Percentiles rank a stretch among this genome's conserved stretches.
phyloP scores from a whole-genome alignment of 108 stramenopile species.

The Phaeodactylum tricornutum region DNA sequence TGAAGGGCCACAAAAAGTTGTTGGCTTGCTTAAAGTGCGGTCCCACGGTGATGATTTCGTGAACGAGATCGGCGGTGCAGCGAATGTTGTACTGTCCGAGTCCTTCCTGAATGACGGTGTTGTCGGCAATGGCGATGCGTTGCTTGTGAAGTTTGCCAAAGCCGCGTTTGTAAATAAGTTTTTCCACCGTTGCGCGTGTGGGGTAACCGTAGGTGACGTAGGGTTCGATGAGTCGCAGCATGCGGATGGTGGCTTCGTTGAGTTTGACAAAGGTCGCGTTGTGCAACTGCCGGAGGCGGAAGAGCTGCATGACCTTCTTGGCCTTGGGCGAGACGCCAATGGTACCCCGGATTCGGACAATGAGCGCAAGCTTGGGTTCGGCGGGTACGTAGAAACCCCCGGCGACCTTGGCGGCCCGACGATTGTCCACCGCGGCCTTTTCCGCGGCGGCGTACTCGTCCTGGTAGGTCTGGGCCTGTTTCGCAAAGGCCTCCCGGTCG shows the following conservation, averaged over 20 bases:
- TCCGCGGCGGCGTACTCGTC: conserved; percentile 87
- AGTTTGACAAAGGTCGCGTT: conserved; percentile 98
- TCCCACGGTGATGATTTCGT: conserved; percentile 96
- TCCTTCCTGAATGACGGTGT: conserved; percentile 87
- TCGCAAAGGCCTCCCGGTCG: conserved; percentile 72
- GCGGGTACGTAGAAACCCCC: conserved; percentile 96
- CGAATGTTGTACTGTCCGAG: conserved; percentile 74
- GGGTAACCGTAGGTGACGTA: conserved; percentile 99
- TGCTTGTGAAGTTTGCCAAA: conserved; percentile 98
- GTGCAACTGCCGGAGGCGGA: conserved; percentile 99
- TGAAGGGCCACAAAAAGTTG: conserved; percentile 99
- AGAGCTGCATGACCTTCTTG: conserved; percentile 99
- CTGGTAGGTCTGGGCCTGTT: conserved; percentile 89
- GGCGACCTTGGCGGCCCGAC: conserved; percentile 92
- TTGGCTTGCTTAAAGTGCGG: conserved; percentile 98
- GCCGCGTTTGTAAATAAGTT: conserved; percentile 99
- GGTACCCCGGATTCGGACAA: conserved; percentile 99
- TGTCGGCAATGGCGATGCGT: conserved; percentile 93
- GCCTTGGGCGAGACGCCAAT: conserved; percentile 99
- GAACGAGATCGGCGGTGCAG: conserved; percentile 90
- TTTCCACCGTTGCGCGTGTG: conserved; percentile 86
- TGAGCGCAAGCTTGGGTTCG: conserved; percentile 92
- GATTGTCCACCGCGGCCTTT: conserved; percentile 81
- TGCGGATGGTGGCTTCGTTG: conserved; percentile 97
- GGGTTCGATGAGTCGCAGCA: conserved; percentile 98